Conservation (phyloP, 305 asterid species). For the Fraxinus angustifolia region DNA sequence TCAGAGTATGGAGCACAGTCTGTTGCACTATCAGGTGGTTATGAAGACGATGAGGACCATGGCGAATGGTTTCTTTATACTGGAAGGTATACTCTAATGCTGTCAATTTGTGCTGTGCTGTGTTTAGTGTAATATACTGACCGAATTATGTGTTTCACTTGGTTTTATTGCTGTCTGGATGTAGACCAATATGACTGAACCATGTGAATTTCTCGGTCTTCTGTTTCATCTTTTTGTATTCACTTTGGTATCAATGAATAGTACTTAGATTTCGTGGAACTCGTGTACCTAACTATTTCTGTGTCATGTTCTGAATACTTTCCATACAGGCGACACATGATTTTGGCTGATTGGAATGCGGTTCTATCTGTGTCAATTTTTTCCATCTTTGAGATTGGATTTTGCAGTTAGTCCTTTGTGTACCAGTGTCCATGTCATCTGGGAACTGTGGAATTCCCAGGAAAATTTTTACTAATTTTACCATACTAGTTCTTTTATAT, state of each 20-base stretch:
- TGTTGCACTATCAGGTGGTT: conserved; percentile 91
- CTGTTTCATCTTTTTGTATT: not conserved
- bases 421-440: not conserved
- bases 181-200: not conserved
- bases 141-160: not conserved
- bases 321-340: not conserved
- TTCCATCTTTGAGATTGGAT: not conserved
- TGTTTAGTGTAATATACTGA: not conserved
- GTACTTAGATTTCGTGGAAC: not conserved
- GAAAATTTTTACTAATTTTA: not conserved
- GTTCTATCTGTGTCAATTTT: not conserved
- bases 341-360: not conserved
- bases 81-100: conserved; percentile 58
- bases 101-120: not conserved
- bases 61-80: conserved; percentile 98
- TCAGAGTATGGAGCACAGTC: conserved; percentile 80
- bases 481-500: not conserved
- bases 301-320: not conserved
- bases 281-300: not conserved
- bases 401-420: not conserved
- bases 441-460: not conserved
- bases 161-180: not conserved
- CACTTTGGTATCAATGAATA: not conserved
- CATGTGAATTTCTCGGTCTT: not conserved
- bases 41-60: conserved; percentile 86